Conservation (phyloP, 192 early-diverging fungal genomes). For the Thamnidium elegans region DNA sequence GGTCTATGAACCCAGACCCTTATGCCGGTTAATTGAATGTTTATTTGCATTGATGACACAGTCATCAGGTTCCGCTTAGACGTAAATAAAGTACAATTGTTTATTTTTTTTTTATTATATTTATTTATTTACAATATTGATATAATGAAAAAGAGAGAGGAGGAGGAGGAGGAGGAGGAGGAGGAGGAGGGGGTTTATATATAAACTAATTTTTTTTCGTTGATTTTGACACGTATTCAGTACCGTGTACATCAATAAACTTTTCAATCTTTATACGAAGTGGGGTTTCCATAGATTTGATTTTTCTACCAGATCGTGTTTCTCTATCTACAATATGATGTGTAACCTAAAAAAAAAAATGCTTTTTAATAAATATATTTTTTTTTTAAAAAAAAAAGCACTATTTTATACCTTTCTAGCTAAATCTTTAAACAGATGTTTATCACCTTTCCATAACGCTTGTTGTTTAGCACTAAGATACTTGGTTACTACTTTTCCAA, state of each 20-base stretch:
- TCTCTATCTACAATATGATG: conserved; percentile 53
- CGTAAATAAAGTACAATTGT: too few relatives aligned
- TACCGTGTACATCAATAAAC: conserved; percentile 43
- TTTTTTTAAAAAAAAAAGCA: not conserved
- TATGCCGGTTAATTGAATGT: too few relatives aligned
- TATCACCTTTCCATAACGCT: conserved; percentile 40
- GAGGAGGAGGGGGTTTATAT: too few relatives aligned
- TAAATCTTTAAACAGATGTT: conserved; percentile 47
- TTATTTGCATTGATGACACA: too few relatives aligned
- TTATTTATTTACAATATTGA: too few relatives aligned
- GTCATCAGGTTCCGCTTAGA: too few relatives aligned
- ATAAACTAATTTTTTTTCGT: not conserved
- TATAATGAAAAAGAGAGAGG: too few relatives aligned
- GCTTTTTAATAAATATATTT: not conserved
- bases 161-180: too few relatives aligned
- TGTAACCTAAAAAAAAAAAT: conserved; percentile 35
- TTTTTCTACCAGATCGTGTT: conserved; percentile 39
- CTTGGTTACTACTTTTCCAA: conserved; percentile 27
- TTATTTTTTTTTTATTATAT: too few relatives aligned
- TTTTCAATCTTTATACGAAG: conserved; percentile 48
- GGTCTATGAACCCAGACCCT: too few relatives aligned
- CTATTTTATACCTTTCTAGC: conserved; percentile 42
- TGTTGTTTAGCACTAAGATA: conserved; percentile 48
- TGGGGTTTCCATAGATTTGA: conserved; percentile 34
- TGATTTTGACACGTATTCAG: conserved; percentile 19